Conservation (phyloP, 306 rosid species). For the Potentilla sterilis region DNA sequence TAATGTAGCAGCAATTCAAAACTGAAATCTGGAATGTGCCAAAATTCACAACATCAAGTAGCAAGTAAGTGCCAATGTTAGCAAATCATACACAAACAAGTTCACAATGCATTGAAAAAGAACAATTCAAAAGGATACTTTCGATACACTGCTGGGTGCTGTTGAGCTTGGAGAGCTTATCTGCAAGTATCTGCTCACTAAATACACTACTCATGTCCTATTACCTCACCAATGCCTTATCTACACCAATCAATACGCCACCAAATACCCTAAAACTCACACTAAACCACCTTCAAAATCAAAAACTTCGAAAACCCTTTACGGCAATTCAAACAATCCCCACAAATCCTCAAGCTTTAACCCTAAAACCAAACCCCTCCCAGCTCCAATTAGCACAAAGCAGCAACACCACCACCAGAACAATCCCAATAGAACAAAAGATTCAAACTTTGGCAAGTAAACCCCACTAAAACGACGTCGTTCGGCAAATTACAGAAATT, state of each 20-base stretch:
- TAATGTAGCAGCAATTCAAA: not conserved
- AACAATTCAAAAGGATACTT: slow-evolving; percentile 56
- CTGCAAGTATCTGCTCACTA: slow-evolving; percentile 76
- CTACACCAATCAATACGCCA: slow-evolving; percentile 14
- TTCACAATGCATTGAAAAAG: not conserved
- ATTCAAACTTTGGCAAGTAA: no score
- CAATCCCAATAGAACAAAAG: no score
- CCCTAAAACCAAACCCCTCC: not conserved
- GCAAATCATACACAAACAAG: not conserved
- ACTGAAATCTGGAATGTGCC: not conserved
- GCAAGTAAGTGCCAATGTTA: not conserved
- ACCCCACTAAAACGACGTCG: slow-evolving; percentile 13
- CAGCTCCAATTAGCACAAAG: no score
- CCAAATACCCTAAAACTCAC: slow-evolving; percentile 24
- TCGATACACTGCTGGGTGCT: slow-evolving; percentile 83
- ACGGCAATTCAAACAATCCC: not conserved
- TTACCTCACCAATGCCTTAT: slow-evolving; percentile 18
- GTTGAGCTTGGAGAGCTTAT: slow-evolving; percentile 86
- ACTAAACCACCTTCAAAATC: not conserved
- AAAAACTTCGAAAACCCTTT: slow-evolving; percentile 19
- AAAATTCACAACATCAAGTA: not conserved
- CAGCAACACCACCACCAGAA: no score
- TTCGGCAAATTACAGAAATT: slow-evolving; percentile 12
- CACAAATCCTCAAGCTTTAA: not conserved
- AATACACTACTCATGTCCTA: slow-evolving; percentile 69